These are phyloP conservation scores for Phytophthora sojae DNA, from an alignment of 352 stramenopile genomes.

Conservation along the genomic window DNA sequence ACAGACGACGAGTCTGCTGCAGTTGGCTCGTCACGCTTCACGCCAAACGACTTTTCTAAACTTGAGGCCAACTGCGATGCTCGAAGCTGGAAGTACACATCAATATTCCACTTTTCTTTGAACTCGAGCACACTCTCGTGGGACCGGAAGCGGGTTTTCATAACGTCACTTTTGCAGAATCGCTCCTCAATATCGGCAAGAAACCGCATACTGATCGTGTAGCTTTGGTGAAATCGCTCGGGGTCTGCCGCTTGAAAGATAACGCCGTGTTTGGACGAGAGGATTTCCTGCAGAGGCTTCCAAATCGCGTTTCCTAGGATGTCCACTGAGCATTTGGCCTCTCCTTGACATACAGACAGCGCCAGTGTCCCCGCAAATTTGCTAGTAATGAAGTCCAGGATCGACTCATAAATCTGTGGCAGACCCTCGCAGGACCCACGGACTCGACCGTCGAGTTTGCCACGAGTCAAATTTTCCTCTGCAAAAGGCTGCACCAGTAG, in stretches of 20 bases:
- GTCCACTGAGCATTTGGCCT: conserved; percentile 74
- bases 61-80: conserved; percentile 57
- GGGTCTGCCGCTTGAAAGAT: conserved; percentile 87
- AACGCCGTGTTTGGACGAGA: conserved; percentile 75
- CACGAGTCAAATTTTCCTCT: conserved; percentile 79
- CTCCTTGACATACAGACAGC: conserved; percentile 72
- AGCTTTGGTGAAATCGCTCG: conserved; percentile 84
- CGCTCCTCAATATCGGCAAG: conserved; percentile 55
- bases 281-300: conserved; percentile 75
- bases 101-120: conserved; percentile 90
- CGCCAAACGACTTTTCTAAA: conserved; percentile 61
- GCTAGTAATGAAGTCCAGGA: conserved; percentile 75
- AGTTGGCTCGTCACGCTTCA: conserved; percentile 37
- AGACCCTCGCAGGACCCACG: conserved; percentile 85
- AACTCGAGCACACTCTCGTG: conserved; percentile 83
- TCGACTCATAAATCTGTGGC: conserved; percentile 71
- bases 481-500: conserved; percentile 82
- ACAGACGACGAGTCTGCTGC: conserved; percentile 6
- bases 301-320: conserved; percentile 85
- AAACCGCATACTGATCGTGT: conserved; percentile 82
- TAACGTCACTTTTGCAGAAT: conserved; percentile 64
- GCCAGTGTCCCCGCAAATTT: conserved; percentile 73
- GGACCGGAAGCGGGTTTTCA: conserved; percentile 70
- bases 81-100: conserved; percentile 89
- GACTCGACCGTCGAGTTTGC: conserved; percentile 74